Evolutionary conservation across 169 alveolate species (phyloP), one percentile per base, ranked within the genome.

Genomic region (Babesia sp.): DNA sequence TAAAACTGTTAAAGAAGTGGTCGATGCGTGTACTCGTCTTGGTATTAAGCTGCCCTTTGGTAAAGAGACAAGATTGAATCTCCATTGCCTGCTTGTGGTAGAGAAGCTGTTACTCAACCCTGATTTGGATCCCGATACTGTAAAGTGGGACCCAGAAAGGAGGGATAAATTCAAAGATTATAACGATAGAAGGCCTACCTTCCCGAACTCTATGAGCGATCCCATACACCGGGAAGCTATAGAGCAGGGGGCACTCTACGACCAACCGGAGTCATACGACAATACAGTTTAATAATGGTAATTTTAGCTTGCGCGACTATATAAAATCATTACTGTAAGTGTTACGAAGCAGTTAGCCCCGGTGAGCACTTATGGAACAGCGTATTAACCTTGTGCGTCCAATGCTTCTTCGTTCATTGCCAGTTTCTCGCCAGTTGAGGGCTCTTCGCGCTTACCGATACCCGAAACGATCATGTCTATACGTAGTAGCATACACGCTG

Each of bases 401-500:
- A 76, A 64, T 11, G 85, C 77, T 14, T 76, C 79, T 34, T 76
- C 85, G 36, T 76, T 76, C 39, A 76, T 55, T 14, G 72, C 78
- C 37, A 76, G 31, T 37, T 76, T 76, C 33, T 76, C 76, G 48
- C 72, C 72, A 18, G 48, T 76, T 20, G 61, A 29, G 29, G 29
- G 77, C 53, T 79, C 87, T 18, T 83, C 93, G 7, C 74, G 84
- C 66, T 95, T 94, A 16, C 94, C 84, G 26, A 96, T 92, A 0
- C 98, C 98, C 41, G 97, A 89, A 56, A 97, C 97, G 20, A 97
- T 96, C 81, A 96, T 98, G 84, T 97, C 99, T 50, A 97, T 97
- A 63, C 99, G 92, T 63, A 97, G 86, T 24, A 97, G 82, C 99
- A 97, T 95, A 26, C 83, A 45, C 20, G 73, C 69, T 81, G 98